Evolutionary conservation across 805 yeast genomes (phyloP), one percentile per base, ranked within the genome.

Genomic region (Lachancea dasiensis): DNA sequence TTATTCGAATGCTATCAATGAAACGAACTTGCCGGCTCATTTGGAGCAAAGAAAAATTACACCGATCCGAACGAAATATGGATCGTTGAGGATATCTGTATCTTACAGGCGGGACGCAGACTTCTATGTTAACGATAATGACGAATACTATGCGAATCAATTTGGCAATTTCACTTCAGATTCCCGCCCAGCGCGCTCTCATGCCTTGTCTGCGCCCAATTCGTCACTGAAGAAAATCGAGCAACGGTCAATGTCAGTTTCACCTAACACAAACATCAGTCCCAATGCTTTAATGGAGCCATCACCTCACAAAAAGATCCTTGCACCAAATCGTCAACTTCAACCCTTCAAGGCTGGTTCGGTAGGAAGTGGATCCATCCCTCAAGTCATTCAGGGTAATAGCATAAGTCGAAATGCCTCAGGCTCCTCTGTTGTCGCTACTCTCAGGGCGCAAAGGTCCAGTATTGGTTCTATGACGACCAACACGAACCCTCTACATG

Each of bases 41-140:
- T 63, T 82, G 41, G 69, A 69, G 18, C 82, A 80, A 34, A 76
- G 76, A 50, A 69, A 69, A 39, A 72, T 92, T 38, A 70, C 75
- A 4, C 86, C 95, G 0, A 75, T 92, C 3, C 68, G 72, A 39
- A 86, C 96, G 0, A 77, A 82, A 6, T 67, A 76, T 31, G 98
- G 98, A 0, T 65, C 80, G 1, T 60, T 90, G 36, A 70, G 76
- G 41, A 72, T 85, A 5, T 77, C 92, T 0, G 92, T 86, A 1
- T 81, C 94, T 2, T 90, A 83, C 52, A 70, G 98, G 40, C 70
- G 67, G 27, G 81, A 86, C 53, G 69, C 77, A 45, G 72, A 75
- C 32, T 90, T 90, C 60, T 64, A 71, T 27, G 64, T 86, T 8
- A 75, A 70, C 44, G 86, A 80, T 48, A 74, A 75, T 28, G 92